Evolutionary conservation across 768 basidiomycete species (phyloP).

Genomic region (Amyloporia xantha): DNA sequence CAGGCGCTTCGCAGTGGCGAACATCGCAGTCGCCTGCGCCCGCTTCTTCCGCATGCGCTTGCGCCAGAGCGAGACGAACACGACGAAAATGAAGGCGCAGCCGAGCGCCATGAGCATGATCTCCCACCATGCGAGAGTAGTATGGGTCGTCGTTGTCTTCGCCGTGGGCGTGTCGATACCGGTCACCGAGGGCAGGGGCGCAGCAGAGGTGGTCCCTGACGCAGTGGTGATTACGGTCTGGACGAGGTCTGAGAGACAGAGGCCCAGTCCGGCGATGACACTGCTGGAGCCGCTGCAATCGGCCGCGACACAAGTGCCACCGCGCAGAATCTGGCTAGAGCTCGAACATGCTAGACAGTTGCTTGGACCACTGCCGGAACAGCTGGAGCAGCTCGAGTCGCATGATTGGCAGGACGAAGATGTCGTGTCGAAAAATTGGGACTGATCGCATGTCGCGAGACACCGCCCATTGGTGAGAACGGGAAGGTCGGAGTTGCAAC

Average conservation of each 20-base stretch:
- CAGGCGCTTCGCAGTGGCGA: conserved; percentile 54
- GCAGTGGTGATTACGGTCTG: conserved; percentile 33
- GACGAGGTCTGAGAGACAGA: conserved; percentile 76
- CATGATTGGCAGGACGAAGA: conserved; percentile 63
- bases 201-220: conserved; percentile 32
- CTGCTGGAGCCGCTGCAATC: conserved; percentile 49
- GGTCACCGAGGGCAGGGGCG: conserved; percentile 48
- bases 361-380: conserved; percentile 58
- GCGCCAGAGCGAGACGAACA: conserved; percentile 63
- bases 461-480: conserved; percentile 74
- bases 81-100: conserved; percentile 69
- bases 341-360: conserved; percentile 72
- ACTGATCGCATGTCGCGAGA: conserved; percentile 66
- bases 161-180: conserved; percentile 46
- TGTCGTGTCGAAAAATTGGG: conserved; percentile 65
- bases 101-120: conserved; percentile 80
- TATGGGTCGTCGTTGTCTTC: conserved; percentile 6
- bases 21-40: conserved; percentile 56
- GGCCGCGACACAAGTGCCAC: conserved; percentile 57
- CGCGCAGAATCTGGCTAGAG: conserved; percentile 52
- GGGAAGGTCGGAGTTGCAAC: conserved; percentile 60
- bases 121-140: conserved; percentile 67
- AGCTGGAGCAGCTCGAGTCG: conserved; percentile 73
- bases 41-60: conserved; percentile 63
- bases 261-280: conserved; percentile 64